A percentile compares a stretch with the other conserved stretches of the same genome.
Conservation (phyloP, 257 asterid genomes). For the Nicotiana undulata region DNA sequence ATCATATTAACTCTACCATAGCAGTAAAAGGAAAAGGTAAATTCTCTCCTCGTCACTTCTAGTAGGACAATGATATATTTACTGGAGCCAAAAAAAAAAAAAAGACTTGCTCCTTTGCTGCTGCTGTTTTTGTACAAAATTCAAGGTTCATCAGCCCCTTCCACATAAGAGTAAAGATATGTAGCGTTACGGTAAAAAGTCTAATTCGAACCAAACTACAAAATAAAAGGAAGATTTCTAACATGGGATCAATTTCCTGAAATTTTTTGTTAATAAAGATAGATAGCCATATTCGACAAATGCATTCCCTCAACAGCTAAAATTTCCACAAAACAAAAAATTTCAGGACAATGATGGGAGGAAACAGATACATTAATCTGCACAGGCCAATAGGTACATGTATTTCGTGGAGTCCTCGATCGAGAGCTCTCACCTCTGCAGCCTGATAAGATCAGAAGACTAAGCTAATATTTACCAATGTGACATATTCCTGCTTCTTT, state of each 20-base stretch:
- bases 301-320: background rate
- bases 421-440: background rate
- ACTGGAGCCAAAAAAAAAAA: background rate
- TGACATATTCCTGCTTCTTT: background rate
- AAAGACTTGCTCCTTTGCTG: background rate
- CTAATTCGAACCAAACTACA: no score
- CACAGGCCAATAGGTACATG: background rate
- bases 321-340: background rate
- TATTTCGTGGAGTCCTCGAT: background rate
- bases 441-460: background rate
- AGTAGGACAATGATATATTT: no score
- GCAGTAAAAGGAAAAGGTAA: background rate
- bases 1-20: background rate
- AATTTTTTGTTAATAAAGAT: background rate
- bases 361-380: background rate
- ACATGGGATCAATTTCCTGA: background rate
- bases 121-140: no score
- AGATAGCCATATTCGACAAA: background rate
- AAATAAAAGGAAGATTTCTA: no score
- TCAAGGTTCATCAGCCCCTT: no score
- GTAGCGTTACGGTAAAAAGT: background rate
- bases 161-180: no score
- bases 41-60: background rate
- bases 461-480: slow-evolving; percentile 3
- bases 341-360: background rate